phyloP scores from a whole-genome alignment of 2,329 filamentous ascomycete genomes.

The Fusarium armeniacum region DNA sequence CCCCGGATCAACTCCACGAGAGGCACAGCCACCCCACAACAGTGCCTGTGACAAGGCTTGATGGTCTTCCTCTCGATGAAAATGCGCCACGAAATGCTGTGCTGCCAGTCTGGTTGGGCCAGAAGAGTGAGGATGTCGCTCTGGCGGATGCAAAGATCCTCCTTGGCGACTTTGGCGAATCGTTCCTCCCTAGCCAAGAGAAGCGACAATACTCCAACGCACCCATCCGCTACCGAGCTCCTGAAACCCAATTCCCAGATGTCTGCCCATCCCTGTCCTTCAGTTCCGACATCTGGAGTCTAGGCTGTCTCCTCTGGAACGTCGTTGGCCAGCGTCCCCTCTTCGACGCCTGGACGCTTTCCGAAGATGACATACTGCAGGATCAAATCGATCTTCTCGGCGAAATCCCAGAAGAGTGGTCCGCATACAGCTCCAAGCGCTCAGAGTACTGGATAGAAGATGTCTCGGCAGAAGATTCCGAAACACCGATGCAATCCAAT shows the following conservation, averaged over 20 bases:
- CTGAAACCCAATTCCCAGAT: conserved; percentile 42
- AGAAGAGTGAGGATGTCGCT: conserved; percentile 41
- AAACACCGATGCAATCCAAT: conserved; percentile 6
- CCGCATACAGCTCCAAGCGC: conserved; percentile 27
- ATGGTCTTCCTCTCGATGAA: conserved; percentile 39
- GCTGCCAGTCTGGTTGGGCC: conserved; percentile 41
- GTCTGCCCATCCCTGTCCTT: conserved; percentile 38
- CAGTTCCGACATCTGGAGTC: conserved; percentile 42
- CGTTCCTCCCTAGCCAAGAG: conserved; percentile 34
- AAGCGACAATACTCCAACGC: conserved; percentile 40
- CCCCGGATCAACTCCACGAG: conserved; percentile 38
- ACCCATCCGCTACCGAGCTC: conserved; percentile 40
- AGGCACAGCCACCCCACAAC: conserved; percentile 33
- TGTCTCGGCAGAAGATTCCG: conserved; percentile 15
- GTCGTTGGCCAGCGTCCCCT: conserved; percentile 39
- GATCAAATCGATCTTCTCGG: conserved; percentile 42
- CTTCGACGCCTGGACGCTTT: conserved; percentile 42
- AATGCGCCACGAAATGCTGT: conserved; percentile 39
- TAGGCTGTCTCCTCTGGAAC: conserved; percentile 44
- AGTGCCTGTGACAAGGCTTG: conserved; percentile 40
- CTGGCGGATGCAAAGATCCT: conserved; percentile 39
- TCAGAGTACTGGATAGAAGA: conserved; percentile 38
- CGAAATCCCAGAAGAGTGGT: conserved; percentile 42
- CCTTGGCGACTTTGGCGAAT: conserved; percentile 44
- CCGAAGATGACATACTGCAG: conserved; percentile 41